phyloP scores from a whole-genome alignment of 192 early-diverging fungal species.

The Podila epigama region DNA sequence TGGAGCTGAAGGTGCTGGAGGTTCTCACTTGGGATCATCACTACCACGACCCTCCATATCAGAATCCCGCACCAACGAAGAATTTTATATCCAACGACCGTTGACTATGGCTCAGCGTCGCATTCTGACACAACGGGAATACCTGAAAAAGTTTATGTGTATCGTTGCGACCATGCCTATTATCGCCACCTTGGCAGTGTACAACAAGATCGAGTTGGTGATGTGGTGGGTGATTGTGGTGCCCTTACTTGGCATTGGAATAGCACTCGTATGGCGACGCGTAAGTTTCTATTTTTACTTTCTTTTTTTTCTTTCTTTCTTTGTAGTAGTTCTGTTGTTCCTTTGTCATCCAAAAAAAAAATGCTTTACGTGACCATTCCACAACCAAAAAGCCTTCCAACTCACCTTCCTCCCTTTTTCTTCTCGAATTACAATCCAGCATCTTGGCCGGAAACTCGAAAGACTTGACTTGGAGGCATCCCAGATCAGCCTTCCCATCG shows the following conservation, averaged over 20 bases:
- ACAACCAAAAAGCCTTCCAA: neutral
- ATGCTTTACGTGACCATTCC: neutral
- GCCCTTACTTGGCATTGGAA: constrained; percentile 1
- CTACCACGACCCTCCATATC: neutral
- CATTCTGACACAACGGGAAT: neutral
- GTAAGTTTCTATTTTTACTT: constrained; percentile 1
- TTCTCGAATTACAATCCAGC: neutral
- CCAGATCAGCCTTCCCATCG: neutral
- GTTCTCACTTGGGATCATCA: too few relatives aligned
- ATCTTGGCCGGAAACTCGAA: neutral
- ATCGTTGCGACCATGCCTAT: constrained; percentile 3
- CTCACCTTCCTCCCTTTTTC: neutral
- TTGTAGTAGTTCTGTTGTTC: neutral
- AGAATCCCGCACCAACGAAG: neutral
- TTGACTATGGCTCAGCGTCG: neutral
- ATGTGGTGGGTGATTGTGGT: constrained; percentile 19
- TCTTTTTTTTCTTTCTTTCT: neutral
- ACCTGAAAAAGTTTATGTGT: constrained; percentile 14
- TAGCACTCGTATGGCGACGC: constrained; percentile 4
- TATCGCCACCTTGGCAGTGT: constrained; percentile 8
- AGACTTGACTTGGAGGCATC: neutral
- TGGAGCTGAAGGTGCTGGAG: too few relatives aligned
- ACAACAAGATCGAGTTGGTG: constrained; percentile 13
- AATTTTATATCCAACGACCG: neutral
- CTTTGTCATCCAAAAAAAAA: neutral